These are phyloP conservation scores for Stagonosporopsis cucurbitacearum DNA, from an alignment of 2,329 filamentous ascomycete genomes.

Conservation along the genomic window DNA sequence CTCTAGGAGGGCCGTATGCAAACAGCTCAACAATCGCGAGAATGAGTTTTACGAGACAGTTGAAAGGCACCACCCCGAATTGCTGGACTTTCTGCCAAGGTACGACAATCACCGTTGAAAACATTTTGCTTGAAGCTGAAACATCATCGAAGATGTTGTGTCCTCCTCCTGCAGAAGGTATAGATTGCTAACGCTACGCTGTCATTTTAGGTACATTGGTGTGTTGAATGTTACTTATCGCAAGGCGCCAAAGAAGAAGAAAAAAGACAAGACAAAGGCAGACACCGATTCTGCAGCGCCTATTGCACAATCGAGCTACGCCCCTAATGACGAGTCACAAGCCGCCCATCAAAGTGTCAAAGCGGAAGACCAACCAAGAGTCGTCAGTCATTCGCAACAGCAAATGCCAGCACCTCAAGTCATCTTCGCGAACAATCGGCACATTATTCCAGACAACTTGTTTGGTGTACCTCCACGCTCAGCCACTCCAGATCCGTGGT, in stretches of 20 bases:
- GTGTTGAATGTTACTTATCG: constrained; percentile 96
- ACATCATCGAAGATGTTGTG: constrained; percentile 46
- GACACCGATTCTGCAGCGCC: constrained; percentile 25
- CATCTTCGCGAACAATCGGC: constrained; percentile 90
- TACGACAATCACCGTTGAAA: constrained; percentile 36
- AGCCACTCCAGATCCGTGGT: constrained; percentile 48
- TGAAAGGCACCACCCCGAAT: constrained; percentile 85
- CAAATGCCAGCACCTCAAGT: constrained; percentile 82
- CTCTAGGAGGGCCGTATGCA: constrained; percentile 93
- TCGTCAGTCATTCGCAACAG: constrained; percentile 78
- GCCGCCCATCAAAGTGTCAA: constrained; percentile 16
- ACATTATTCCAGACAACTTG: constrained; percentile 86
- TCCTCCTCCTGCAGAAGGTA: constrained; percentile 6
- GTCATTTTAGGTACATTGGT: constrained; percentile 79
- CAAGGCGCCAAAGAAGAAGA: constrained; percentile 72
- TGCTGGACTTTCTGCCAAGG: constrained; percentile 89
- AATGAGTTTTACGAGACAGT: constrained; percentile 99
- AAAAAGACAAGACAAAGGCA: constrained; percentile 45
- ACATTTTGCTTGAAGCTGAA: constrained; percentile 48
- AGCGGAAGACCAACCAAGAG: constrained; percentile 46
- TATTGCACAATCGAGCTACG: constrained; percentile 25
- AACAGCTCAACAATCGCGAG: constrained; percentile 96
- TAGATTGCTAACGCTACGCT: constrained; percentile 43
- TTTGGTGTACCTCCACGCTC: constrained; percentile 66
- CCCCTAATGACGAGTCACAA: constrained; percentile 26